Evolutionary conservation across 768 basidiomycete species (phyloP).

Genomic region (Lyophyllum semitale): DNA sequence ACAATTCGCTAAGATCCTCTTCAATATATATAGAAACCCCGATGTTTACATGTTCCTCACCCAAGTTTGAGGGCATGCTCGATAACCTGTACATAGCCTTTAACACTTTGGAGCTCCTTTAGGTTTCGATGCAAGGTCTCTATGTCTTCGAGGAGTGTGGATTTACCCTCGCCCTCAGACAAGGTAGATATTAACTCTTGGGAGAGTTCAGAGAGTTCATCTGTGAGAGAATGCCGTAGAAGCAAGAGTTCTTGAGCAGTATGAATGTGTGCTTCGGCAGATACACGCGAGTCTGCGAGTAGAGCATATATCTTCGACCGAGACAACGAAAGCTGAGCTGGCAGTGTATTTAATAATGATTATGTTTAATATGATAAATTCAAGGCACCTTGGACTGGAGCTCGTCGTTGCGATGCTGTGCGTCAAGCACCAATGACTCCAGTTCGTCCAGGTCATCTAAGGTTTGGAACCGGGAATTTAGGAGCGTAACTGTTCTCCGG

Average conservation of each 20-base stretch:
- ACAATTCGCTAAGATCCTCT: slow-evolving; percentile 49
- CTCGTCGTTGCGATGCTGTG: slow-evolving; percentile 38
- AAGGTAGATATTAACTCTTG: slow-evolving; percentile 63
- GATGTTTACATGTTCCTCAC: slow-evolving; percentile 38
- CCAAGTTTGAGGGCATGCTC: slow-evolving; percentile 72
- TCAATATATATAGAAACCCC: slow-evolving; percentile 7
- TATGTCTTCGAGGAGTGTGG: slow-evolving; percentile 80
- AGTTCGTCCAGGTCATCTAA: slow-evolving; percentile 54
- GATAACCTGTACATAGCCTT: slow-evolving; percentile 74
- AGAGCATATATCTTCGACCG: slow-evolving; percentile 46
- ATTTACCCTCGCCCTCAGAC: slow-evolving; percentile 43
- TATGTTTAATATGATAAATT: slow-evolving; percentile 10
- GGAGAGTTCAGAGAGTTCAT: slow-evolving; percentile 73
- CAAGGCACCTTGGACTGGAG: slow-evolving; percentile 48
- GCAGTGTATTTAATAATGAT: slow-evolving; percentile 35
- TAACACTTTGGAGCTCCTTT: slow-evolving; percentile 75
- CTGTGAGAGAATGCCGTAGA: slow-evolving; percentile 74
- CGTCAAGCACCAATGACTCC: slow-evolving; percentile 43
- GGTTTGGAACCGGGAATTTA: slow-evolving; percentile 51
- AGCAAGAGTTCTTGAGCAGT: slow-evolving; percentile 75
- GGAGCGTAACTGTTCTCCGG: slow-evolving; percentile 31
- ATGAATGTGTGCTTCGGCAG: slow-evolving; percentile 51
- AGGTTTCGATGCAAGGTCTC: slow-evolving; percentile 77
- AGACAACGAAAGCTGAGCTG: slow-evolving; percentile 63
- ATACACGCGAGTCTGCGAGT: slow-evolving; percentile 47